phyloP scores from a whole-genome alignment of 805 yeast genomes.

The Cephaloascus albidus region DNA sequence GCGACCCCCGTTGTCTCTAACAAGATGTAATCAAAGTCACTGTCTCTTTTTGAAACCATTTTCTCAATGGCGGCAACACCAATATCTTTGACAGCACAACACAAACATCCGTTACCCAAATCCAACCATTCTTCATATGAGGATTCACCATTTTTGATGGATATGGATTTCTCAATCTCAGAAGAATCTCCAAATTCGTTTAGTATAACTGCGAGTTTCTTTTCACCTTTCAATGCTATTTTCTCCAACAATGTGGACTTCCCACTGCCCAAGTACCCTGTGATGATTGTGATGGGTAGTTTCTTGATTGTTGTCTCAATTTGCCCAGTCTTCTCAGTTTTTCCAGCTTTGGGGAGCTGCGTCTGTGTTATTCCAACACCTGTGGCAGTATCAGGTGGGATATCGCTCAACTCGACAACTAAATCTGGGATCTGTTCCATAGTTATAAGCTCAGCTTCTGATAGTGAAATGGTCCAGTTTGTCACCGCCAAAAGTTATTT shows the following conservation, averaged over 20 bases:
- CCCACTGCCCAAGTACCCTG: constrained; percentile 94
- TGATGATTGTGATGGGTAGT: constrained; percentile 87
- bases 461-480: no score
- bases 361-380: constrained; percentile 1
- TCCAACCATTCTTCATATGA: constrained; percentile 91
- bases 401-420: constrained; percentile 17
- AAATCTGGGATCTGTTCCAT: constrained; percentile 24
- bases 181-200: constrained; percentile 91
- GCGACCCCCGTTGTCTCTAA: constrained; percentile 95
- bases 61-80: constrained; percentile 94
- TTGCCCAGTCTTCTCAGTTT: constrained; percentile 2
- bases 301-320: constrained; percentile 24
- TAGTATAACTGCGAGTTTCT: constrained; percentile 78
- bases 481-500: no score
- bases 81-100: constrained; percentile 92
- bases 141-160: constrained; percentile 46
- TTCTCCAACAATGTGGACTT: constrained; percentile 77
- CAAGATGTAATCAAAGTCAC: constrained; percentile 79
- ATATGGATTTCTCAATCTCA: constrained; percentile 80
- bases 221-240: constrained; percentile 61
- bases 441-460: no score
- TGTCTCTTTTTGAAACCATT: constrained; percentile 61
- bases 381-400: constrained; percentile 5
- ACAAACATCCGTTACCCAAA: constrained; percentile 91
- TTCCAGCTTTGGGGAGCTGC: constrained; percentile 7